These are phyloP conservation scores for Solanum piurae DNA, from an alignment of 257 asterid species.

Conservation along the genomic window DNA sequence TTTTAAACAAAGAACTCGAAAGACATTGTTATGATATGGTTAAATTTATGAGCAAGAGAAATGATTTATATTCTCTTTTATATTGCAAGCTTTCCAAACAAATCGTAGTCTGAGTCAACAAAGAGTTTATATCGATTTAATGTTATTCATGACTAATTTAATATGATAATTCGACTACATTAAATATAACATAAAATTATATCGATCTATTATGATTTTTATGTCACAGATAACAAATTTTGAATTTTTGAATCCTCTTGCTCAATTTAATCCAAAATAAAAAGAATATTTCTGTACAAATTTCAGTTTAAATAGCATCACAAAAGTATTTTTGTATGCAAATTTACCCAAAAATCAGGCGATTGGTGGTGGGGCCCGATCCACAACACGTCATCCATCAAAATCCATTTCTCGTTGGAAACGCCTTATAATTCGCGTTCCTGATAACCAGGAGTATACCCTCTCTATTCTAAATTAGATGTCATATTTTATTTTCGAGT, in stretches of 20 bases:
- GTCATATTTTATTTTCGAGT: too few species aligned
- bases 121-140: not conserved
- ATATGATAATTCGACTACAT: fast-evolving
- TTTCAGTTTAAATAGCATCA: not conserved
- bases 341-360: not conserved
- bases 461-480: not conserved
- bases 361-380: not conserved
- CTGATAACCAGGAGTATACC: not conserved
- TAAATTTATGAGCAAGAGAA: not conserved
- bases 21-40: not conserved
- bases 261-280: not conserved
- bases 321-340: not conserved
- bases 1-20: not conserved
- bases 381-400: not conserved
- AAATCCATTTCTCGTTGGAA: not conserved
- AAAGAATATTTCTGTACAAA: not conserved
- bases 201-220: not conserved
- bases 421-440: not conserved
- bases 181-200: not conserved
- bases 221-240: not conserved
- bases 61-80: not conserved
- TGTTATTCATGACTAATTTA: not conserved
- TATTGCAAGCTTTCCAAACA: not conserved
- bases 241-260: not conserved
- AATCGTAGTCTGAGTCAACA: not conserved